These are phyloP conservation scores for Aotearoamyces nothofagi DNA, from an alignment of 2,329 filamentous ascomycete genomes.

Conservation along the genomic window DNA sequence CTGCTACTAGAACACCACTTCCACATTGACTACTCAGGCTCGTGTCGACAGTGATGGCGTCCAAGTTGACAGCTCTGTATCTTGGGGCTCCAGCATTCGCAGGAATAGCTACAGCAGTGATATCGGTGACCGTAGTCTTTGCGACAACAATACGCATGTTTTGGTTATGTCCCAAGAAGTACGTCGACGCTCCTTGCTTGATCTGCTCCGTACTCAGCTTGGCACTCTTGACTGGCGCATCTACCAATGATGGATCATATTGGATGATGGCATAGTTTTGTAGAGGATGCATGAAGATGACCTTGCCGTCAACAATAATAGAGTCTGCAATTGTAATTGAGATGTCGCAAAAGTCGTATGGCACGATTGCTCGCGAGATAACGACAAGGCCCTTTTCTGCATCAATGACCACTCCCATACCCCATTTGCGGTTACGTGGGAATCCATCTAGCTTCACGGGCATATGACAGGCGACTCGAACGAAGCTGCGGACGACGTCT, in stretches of 20 bases:
- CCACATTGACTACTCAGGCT: conserved; percentile 83
- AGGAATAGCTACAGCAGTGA: conserved; percentile 91
- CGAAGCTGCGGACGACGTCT: conserved; percentile 86
- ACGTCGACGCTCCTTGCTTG: conserved; percentile 84
- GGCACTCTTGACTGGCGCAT: conserved; percentile 83
- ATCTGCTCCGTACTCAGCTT: conserved; percentile 68
- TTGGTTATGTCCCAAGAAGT: conserved; percentile 97
- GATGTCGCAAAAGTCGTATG: conserved; percentile 94
- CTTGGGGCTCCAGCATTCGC: conserved; percentile 83
- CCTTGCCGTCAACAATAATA: conserved; percentile 84
- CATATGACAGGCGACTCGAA: conserved; percentile 84
- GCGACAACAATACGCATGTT: conserved; percentile 88
- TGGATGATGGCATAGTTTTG: conserved; percentile 95
- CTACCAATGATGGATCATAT: conserved; percentile 86
- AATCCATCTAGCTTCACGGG: conserved; percentile 97
- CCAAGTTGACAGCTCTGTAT: conserved; percentile 89
- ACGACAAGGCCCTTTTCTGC: conserved; percentile 90
- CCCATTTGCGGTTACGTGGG: conserved; percentile 83
- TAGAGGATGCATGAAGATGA: conserved; percentile 88
- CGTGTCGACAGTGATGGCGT: conserved; percentile 94
- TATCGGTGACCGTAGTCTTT: conserved; percentile 89
- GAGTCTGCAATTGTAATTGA: conserved; percentile 93
- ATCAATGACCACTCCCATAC: conserved; percentile 94
- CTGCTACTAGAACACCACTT: conserved; percentile 78
- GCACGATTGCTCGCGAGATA: conserved; percentile 85